phyloP scores from a whole-genome alignment of 2,329 filamentous ascomycete genomes.

The Emydomyces testavorans region DNA sequence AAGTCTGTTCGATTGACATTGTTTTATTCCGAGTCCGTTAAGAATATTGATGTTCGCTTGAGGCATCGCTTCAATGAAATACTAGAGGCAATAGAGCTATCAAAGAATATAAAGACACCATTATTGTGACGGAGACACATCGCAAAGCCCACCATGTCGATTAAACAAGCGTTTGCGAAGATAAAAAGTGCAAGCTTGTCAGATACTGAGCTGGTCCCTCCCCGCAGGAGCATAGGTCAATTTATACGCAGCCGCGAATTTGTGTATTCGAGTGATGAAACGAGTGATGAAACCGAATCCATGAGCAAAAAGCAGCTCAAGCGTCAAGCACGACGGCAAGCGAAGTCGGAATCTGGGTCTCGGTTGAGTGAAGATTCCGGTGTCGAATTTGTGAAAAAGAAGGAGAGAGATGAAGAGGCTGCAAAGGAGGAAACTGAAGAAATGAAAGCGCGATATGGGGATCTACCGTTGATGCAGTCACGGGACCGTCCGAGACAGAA shows the following conservation, averaged over 20 bases:
- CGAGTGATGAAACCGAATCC: constrained; percentile 23
- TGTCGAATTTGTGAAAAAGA: constrained; percentile 26
- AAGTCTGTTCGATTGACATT: no score
- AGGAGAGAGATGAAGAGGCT: constrained; percentile 36
- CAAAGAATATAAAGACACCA: background rate
- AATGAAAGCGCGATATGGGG: constrained; percentile 48
- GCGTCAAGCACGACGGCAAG: constrained; percentile 30
- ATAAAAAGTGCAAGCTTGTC: constrained; percentile 24
- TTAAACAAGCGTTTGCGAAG: constrained; percentile 35
- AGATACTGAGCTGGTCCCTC: constrained; percentile 24
- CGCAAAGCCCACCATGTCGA: constrained; percentile 36
- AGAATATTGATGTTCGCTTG: no score
- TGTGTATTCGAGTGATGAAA: constrained; percentile 35
- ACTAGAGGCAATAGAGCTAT: background rate
- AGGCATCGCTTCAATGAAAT: no score
- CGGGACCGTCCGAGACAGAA: constrained; percentile 39
- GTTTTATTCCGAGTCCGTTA: no score
- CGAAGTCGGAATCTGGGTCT: constrained; percentile 25
- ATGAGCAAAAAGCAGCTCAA: constrained; percentile 39
- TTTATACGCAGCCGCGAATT: constrained; percentile 35
- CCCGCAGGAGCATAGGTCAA: constrained; percentile 32
- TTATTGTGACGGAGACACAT: background rate
- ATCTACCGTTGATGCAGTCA: constrained; percentile 48
- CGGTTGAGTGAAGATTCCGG: constrained; percentile 31
- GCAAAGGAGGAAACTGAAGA: constrained; percentile 46